Base-by-base conservation (phyloP, 352 stramenopile genomes). In the Phytophthora colocasiae region DNA sequence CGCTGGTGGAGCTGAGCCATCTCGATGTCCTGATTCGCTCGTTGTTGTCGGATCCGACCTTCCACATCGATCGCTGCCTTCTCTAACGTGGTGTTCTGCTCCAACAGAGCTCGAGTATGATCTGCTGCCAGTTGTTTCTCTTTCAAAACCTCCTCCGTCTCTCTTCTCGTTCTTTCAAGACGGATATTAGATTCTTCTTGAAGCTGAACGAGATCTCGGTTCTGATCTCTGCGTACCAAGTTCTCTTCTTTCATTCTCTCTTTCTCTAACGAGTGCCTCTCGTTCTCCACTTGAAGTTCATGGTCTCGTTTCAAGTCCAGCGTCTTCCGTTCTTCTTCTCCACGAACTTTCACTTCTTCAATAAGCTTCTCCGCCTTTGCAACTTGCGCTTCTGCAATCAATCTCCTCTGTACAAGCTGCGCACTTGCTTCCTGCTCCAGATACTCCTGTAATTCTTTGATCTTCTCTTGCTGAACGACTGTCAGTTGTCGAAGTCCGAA, bases 21-120 rank as follows among this genome's bases (percentile, higher is more conserved):
- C 47, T 91, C 82, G 51, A 92, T 92, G 47, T 91, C 84, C 40
- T 88, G 77, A 49, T 92, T 91, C 34, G 79, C 31, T 3, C 84
- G 80, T 57, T 93, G 81, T 58, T 93, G 84, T 36, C 72, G 75
- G 58, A 92, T 92, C 1, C 84, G 71, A 0, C 80, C 82, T 41
- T 90, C 80, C 11, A 89, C 75, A 49, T 91, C 79, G 36, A 93
- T 85, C 8, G 64, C 68, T 1, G 81, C 81, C 47, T 89, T 89
- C 40, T 85, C 73, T 0, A 90, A 52, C 38, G 78, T 87, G 45
- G 81, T 87, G 58, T 91, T 91, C 29, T 62, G 77, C 50, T 91
- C 81, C 6, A 91, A 53, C 22, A 80, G 59, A 27, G 81, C 78
- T 10, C 78, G 75, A 10, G 73, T 52, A 29, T 83, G 73, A 40